Evolutionary conservation across 192 early-diverging fungal genomes (phyloP).

Genomic region (Gaertneriomyces semiglobifer): DNA sequence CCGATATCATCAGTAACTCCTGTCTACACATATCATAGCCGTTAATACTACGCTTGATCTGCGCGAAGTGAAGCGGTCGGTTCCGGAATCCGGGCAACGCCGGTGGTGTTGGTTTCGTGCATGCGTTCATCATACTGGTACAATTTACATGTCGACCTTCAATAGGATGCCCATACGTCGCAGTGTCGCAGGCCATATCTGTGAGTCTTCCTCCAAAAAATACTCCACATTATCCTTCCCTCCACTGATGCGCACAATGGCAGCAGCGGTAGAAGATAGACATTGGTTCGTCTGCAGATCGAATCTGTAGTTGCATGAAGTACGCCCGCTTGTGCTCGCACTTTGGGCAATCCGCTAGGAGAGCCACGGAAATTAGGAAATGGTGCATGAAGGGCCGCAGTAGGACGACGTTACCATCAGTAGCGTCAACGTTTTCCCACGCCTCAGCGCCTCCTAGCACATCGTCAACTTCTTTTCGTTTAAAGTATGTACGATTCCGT

Average conservation of each 20-base stretch:
- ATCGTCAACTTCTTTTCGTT: constrained; percentile 87
- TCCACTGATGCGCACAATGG: constrained; percentile 26
- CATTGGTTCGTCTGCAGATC: constrained; percentile 94
- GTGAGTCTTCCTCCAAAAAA: too few species aligned
- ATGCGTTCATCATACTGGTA: too few species aligned
- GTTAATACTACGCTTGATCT: too few species aligned
- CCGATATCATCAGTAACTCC: too few species aligned
- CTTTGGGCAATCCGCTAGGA: constrained; percentile 39
- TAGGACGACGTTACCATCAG: constrained; percentile 33
- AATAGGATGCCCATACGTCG: too few species aligned
- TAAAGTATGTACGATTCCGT: constrained; percentile 61
- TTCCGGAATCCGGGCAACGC: too few species aligned
- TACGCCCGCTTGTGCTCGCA: constrained; percentile 46
- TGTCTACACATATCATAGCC: too few species aligned
- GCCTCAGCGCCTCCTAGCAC: constrained; percentile 87
- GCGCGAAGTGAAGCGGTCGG: too few species aligned
- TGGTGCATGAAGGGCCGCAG: background rate
- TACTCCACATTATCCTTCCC: constrained; percentile 17
- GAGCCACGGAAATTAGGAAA: background rate
- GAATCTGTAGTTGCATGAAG: constrained; percentile 88
- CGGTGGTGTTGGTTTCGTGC: too few species aligned
- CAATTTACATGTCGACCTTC: too few species aligned
- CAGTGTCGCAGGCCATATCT: too few species aligned
- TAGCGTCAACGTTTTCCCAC: constrained; percentile 78
- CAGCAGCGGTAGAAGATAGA: constrained; percentile 73